A percentile compares a stretch with the other conserved stretches of the same genome.
These are phyloP conservation scores for Neoarthrinium moseri DNA, from an alignment of 2,329 filamentous ascomycete genomes.

Conservation along the genomic window DNA sequence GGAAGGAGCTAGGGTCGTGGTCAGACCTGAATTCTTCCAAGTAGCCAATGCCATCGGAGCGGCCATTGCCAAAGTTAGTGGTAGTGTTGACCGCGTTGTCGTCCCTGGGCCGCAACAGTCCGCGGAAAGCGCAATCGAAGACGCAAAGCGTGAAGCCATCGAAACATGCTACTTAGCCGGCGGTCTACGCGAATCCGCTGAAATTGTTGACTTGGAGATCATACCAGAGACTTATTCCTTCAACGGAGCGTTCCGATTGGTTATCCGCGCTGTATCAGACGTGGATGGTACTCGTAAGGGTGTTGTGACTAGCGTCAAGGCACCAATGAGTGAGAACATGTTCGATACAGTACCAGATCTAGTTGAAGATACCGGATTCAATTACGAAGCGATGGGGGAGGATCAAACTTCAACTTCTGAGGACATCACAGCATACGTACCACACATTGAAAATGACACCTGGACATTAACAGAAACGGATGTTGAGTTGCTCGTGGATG, in stretches of 20 bases:
- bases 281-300: not conserved
- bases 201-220: not conserved
- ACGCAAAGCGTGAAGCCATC: not conserved
- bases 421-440: not conserved
- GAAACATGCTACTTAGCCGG: not conserved
- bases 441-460: not conserved
- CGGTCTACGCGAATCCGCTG: not conserved
- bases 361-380: not conserved
- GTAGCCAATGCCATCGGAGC: too few species aligned
- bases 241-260: not conserved
- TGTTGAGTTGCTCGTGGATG: not conserved
- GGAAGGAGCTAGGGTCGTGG: too few species aligned
- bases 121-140: not conserved
- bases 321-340: too few species aligned
- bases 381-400: not conserved
- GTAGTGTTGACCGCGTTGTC: not conserved
- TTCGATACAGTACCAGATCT: not conserved
- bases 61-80: too few species aligned
- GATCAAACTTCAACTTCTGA: too few species aligned
- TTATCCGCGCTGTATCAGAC: not conserved
- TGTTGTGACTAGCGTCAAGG: too few species aligned
- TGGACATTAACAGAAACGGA: not conserved
- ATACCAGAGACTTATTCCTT: not conserved
- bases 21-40: too few species aligned
- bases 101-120: not conserved